A percentile compares a stretch with the other conserved stretches of the same genome.
Evolutionary conservation across 202 grass and related monocot genomes (phyloP).

Genomic region (Sporobolus alterniflorus): DNA sequence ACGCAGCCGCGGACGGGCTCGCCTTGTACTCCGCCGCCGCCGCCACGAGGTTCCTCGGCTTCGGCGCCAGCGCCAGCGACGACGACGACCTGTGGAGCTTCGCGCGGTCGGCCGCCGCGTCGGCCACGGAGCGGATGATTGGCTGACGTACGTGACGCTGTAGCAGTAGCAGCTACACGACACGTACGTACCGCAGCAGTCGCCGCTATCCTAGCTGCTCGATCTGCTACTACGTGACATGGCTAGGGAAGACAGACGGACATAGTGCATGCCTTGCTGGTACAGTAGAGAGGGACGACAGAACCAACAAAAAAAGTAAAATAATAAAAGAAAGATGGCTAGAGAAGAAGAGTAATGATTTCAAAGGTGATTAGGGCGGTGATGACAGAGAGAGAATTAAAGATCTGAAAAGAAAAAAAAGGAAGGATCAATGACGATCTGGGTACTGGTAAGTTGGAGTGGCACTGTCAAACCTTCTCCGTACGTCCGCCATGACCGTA

Average conservation of each 20-base stretch:
- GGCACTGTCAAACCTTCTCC: slow-evolving; percentile 54
- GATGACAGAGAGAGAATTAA: slow-evolving; percentile 29
- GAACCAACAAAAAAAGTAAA: background rate
- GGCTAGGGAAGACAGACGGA: background rate
- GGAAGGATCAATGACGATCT: background rate
- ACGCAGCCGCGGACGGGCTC: slow-evolving; percentile 24
- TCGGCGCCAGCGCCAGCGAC: background rate
- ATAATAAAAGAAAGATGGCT: slow-evolving; percentile 12
- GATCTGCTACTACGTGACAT: slow-evolving; percentile 21
- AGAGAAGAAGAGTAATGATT: slow-evolving; percentile 30
- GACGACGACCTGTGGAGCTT: slow-evolving; percentile 95
- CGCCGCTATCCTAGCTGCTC: too few relatives aligned
- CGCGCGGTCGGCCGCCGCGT: slow-evolving; percentile 47
- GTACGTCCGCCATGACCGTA: background rate
- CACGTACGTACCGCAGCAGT: background rate
- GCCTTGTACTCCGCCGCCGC: slow-evolving; percentile 56
- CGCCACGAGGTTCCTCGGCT: slow-evolving; percentile 32
- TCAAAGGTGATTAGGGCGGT: slow-evolving; percentile 52
- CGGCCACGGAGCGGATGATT: slow-evolving; percentile 34
- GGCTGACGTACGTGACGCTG: slow-evolving; percentile 52
- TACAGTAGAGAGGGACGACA: slow-evolving; percentile 57
- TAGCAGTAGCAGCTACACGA: slow-evolving; percentile 38
- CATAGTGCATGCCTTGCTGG: slow-evolving; percentile 33
- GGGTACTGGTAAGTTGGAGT: slow-evolving; percentile 51
- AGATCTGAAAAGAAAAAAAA: slow-evolving; percentile 17